Conservation (phyloP, 2,329 filamentous ascomycete genomes). For the Pseudogymnoascus sp. region DNA sequence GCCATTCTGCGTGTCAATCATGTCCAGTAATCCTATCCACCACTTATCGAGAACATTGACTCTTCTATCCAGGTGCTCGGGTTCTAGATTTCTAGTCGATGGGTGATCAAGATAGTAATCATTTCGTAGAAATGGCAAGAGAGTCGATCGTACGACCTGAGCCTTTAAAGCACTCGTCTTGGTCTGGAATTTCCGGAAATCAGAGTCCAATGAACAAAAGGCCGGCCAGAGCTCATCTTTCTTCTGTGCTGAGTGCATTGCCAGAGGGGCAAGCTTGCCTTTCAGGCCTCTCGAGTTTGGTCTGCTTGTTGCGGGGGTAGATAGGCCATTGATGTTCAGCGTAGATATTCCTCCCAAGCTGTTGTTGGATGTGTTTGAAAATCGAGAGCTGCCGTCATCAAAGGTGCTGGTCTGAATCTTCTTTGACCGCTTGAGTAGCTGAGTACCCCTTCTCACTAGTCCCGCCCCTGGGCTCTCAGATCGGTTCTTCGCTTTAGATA, state of each 20-base stretch:
- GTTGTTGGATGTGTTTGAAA: constrained; percentile 29
- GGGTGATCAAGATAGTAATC: constrained; percentile 45
- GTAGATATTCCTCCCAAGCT: constrained; percentile 37
- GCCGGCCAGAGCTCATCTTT: constrained; percentile 65
- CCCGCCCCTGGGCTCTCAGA: constrained; percentile 20
- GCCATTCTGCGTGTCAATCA: constrained; percentile 61
- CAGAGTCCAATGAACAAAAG: constrained; percentile 61
- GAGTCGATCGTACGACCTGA: constrained; percentile 57
- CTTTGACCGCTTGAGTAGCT: constrained; percentile 23
- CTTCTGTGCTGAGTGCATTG: constrained; percentile 37
- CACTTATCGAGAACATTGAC: constrained; percentile 66
- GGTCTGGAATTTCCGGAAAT: constrained; percentile 62
- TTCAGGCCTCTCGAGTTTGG: constrained; percentile 35
- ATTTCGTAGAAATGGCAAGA: constrained; percentile 59
- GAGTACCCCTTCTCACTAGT: constrained; percentile 15
- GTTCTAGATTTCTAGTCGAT: constrained; percentile 51
- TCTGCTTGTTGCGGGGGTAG: constrained; percentile 22
- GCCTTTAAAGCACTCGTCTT: constrained; percentile 63
- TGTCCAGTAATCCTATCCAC: constrained; percentile 65
- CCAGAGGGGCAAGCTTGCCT: constrained; percentile 41
- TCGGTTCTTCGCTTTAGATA: constrained; percentile 13
- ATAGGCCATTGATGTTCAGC: constrained; percentile 36
- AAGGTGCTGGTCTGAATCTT: constrained; percentile 26
- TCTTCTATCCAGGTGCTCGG: constrained; percentile 64
- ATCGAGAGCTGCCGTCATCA: constrained; percentile 25